Evolutionary conservation across 805 yeast genomes (phyloP), one percentile per base, ranked within the genome.

Genomic region (Starmerella stellata): DNA sequence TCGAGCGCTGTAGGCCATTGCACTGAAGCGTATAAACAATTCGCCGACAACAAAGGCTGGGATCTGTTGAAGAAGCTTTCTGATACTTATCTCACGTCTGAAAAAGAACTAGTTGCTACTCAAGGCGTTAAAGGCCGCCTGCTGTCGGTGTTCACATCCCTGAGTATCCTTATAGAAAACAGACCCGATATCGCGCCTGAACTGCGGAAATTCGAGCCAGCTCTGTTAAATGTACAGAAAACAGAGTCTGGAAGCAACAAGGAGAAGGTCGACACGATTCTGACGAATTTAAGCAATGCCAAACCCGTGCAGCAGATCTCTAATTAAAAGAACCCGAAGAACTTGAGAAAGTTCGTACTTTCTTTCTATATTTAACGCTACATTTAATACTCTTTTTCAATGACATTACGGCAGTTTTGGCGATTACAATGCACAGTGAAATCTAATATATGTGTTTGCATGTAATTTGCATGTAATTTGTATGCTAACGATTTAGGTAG

Each of bases 1-100:
- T 70, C 92, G 1, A 73, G 76, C 30, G 62, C 75, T 13, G 57
- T 82, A 5, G 71, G 93, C 52, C 85, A 87, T 58, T 75, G 72
- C 52, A 57, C 60, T 21, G 59, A 58, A 0, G 76, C 74, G 2
- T 72, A 72, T 41, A 58, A 61, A 4, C 53, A 62, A 43, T 87
- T 90, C 50, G 69, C 62, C 30, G 54, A 61, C 23, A 47, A 56
- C 4, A 55, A 68, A 15, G 95, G 95, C 7, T 77, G 92, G 77
- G 59, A 61, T 4, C 49, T 69, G 14, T 52, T 76, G 15, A 56
- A 64, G 9, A 31, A 21, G 0, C 56, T 52, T 5, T 39, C 56
- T 25, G 35, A 38, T n/a, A 4, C 16, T 5, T 27, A 29, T 18
- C 36, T 45, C 28, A 32, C 36, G 25, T n/a, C n/a, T n/a, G n/a